phyloP scores from a whole-genome alignment of 2,329 filamentous ascomycete genomes.

The Talaromyces piceae region DNA sequence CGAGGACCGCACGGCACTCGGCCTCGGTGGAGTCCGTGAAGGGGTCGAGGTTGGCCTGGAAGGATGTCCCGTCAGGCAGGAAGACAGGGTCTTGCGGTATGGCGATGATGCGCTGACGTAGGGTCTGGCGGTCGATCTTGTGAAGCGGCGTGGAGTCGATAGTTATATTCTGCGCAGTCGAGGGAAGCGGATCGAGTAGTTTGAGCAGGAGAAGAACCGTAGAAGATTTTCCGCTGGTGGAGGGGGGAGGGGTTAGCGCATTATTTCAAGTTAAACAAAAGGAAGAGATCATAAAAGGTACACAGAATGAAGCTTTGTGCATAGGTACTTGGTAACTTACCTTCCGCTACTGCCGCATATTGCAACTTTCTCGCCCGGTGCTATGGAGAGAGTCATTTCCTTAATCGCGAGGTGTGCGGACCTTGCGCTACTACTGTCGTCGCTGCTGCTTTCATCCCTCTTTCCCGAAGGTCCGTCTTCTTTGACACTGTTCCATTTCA shows the following conservation, averaged over 20 bases:
- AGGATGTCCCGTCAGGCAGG: slow-evolving; percentile 38
- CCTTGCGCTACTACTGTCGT: not conserved
- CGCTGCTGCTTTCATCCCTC: not conserved
- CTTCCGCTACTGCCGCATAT: slow-evolving; percentile 7
- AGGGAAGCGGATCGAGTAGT: slow-evolving; percentile 27
- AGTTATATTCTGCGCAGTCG: slow-evolving; percentile 27
- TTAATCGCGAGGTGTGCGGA: slow-evolving; percentile 1
- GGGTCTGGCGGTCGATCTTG: slow-evolving; percentile 32
- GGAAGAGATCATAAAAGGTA: slow-evolving; percentile 1
- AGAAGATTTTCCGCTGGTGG: slow-evolving; percentile 34
- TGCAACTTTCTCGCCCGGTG: slow-evolving; percentile 3
- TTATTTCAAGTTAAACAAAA: not conserved
- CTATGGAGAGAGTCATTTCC: slow-evolving; percentile 6
- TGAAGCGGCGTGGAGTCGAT: slow-evolving; percentile 35
- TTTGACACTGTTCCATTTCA: not conserved
- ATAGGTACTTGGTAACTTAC: slow-evolving; percentile 1
- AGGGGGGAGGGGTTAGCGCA: not conserved
- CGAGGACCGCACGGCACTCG: not conserved
- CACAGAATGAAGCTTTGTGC: not conserved
- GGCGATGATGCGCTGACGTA: slow-evolving; percentile 45
- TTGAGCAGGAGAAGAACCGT: slow-evolving; percentile 35
- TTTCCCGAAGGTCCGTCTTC: not conserved
- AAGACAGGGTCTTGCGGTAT: slow-evolving; percentile 51
- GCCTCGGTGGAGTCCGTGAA: not conserved
- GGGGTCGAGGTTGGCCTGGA: slow-evolving; percentile 41